Percentiles rank a stretch among this genome's conserved stretches.
Conservation (phyloP, 2,329 filamentous ascomycete genomes). For the Coniochaeta prunicola region DNA sequence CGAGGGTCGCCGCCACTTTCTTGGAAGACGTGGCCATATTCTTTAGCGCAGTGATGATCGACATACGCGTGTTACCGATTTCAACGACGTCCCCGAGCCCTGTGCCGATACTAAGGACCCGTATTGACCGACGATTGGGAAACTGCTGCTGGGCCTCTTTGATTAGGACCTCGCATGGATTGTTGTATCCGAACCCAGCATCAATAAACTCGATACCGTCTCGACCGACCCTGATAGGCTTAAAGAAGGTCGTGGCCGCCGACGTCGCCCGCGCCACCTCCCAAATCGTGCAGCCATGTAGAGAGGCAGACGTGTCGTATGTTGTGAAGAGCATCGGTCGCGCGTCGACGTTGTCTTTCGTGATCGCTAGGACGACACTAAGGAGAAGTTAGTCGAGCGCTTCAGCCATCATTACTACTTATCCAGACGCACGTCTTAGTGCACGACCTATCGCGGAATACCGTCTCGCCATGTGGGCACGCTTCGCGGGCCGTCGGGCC, state of each 20-base stretch:
- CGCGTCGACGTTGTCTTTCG: slow-evolving; percentile 19
- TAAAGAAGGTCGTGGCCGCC: slow-evolving; percentile 18
- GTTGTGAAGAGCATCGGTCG: slow-evolving; percentile 18
- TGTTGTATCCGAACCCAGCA: slow-evolving; percentile 23
- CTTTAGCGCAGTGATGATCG: neutral
- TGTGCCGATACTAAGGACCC: slow-evolving; percentile 19
- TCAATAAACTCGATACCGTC: slow-evolving; percentile 21
- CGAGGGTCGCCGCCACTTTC: neutral
- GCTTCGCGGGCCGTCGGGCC: slow-evolving; percentile 5
- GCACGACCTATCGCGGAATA: slow-evolving; percentile 14
- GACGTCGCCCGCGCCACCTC: slow-evolving; percentile 17
- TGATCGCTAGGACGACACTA: slow-evolving; percentile 19
- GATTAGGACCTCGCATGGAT: slow-evolving; percentile 21
- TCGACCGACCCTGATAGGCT: slow-evolving; percentile 18
- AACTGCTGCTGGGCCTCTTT: slow-evolving; percentile 18
- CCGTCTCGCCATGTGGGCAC: slow-evolving; percentile 14
- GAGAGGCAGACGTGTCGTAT: slow-evolving; percentile 14
- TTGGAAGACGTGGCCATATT: neutral
- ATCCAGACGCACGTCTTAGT: slow-evolving; percentile 14
- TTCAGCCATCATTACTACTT: neutral
- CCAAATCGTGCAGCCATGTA: slow-evolving; percentile 19
- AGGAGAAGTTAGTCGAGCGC: neutral
- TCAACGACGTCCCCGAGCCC: slow-evolving; percentile 14
- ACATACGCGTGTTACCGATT: slow-evolving; percentile 8
- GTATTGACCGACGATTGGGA: slow-evolving; percentile 7